Evolutionary conservation across 2,329 filamentous ascomycete species (phyloP).

Genomic region (Aspergillus sp.): DNA sequence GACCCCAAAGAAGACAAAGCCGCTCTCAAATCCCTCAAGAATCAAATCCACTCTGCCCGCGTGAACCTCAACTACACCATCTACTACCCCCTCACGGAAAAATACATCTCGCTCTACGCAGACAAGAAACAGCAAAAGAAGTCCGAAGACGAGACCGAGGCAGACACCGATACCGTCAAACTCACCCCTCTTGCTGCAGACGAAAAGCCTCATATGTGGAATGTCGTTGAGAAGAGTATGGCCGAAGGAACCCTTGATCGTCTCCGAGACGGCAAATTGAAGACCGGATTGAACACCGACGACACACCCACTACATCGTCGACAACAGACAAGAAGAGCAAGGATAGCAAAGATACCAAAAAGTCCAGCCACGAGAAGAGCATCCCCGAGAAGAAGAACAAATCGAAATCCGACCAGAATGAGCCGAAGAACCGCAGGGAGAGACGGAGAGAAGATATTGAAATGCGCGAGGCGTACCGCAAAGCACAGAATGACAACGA

Average conservation of each 20-base stretch:
- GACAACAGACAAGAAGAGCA: slow-evolving; percentile 9
- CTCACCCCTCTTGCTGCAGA: slow-evolving; percentile 1
- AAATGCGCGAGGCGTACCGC: slow-evolving; percentile 2
- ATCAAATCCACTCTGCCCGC: slow-evolving; percentile 44
- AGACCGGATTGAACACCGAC: not conserved
- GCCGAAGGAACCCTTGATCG: slow-evolving; percentile 37
- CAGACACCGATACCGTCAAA: slow-evolving; percentile 1
- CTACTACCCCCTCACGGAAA: slow-evolving; percentile 56
- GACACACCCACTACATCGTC: slow-evolving; percentile 7
- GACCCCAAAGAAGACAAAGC: slow-evolving; percentile 22
- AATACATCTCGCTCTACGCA: slow-evolving; percentile 55
- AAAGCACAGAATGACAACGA: slow-evolving; percentile 10
- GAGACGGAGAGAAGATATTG: slow-evolving; percentile 3
- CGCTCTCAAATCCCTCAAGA: slow-evolving; percentile 22
- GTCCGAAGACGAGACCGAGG: slow-evolving; percentile 1
- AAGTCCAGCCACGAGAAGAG: slow-evolving; percentile 6
- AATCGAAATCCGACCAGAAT: slow-evolving; percentile 1
- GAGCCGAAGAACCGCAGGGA: slow-evolving; percentile 4
- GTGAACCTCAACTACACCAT: slow-evolving; percentile 60
- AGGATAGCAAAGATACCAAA: slow-evolving; percentile 7
- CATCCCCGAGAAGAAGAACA: slow-evolving; percentile 6
- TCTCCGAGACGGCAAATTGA: slow-evolving; percentile 38
- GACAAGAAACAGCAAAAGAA: slow-evolving; percentile 27
- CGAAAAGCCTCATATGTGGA: slow-evolving; percentile 40
- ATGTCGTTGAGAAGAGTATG: slow-evolving; percentile 41